Evolutionary conservation across 192 early-diverging fungal species (phyloP).

Genomic region (Piromyces finnis): DNA sequence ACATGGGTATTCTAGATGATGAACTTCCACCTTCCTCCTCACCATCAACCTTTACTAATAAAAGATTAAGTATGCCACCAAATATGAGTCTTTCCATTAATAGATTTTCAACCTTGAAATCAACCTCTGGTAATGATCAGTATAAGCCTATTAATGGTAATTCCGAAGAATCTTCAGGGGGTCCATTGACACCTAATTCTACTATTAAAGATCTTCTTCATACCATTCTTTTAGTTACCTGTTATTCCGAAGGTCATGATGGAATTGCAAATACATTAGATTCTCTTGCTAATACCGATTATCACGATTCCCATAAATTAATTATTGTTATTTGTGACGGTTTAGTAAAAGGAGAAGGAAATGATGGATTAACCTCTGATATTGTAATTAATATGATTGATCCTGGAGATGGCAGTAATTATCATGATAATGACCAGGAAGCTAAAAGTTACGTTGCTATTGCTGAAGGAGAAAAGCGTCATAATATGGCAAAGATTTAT

Average conservation of each 20-base stretch:
- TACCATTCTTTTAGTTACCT: conserved; percentile 58
- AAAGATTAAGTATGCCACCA: neutral
- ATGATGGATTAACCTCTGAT: conserved; percentile 55
- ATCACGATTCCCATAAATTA: conserved; percentile 69
- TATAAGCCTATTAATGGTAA: too few relatives aligned
- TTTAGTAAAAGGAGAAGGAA: conserved; percentile 64
- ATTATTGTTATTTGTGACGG: conserved; percentile 80
- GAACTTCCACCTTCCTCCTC: neutral
- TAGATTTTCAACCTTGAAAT: neutral
- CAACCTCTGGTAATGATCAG: too few relatives aligned
- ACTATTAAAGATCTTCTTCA: conserved; percentile 1
- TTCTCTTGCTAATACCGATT: conserved; percentile 64
- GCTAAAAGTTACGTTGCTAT: conserved; percentile 54
- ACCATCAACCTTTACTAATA: neutral
- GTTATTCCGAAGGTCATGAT: conserved; percentile 75
- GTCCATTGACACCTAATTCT: neutral
- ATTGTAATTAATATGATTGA: conserved; percentile 65
- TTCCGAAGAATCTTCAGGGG: neutral
- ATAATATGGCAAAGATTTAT: conserved; percentile 86
- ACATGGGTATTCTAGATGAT: neutral
- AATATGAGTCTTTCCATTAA: neutral
- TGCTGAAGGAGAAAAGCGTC: conserved; percentile 75
- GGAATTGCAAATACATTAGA: conserved; percentile 68
- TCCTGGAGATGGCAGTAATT: neutral
- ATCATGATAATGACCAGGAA: neutral